These are phyloP conservation scores for Termitomyces titanicus DNA, from an alignment of 768 basidiomycete genomes.

Conservation along the genomic window DNA sequence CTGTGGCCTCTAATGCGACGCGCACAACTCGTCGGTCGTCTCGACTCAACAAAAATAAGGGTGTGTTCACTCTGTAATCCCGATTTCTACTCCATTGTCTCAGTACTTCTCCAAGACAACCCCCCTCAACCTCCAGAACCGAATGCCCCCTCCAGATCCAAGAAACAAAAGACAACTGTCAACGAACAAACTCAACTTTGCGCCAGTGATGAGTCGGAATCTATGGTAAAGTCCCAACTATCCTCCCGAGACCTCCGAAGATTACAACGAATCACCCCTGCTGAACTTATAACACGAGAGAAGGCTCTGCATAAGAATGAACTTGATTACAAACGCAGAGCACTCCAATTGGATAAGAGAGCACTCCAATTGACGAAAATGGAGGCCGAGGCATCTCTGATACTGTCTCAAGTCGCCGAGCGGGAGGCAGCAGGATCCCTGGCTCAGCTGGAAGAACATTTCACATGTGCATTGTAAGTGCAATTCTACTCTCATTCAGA, in stretches of 20 bases:
- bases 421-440: constrained; percentile 40
- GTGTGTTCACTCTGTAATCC: neutral
- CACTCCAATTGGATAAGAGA: constrained; percentile 38
- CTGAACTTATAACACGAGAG: constrained; percentile 37
- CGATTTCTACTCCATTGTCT: neutral
- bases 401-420: constrained; percentile 39
- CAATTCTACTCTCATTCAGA: neutral
- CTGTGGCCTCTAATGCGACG: constrained; percentile 4
- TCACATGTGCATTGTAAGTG: constrained; percentile 61
- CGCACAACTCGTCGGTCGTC: constrained; percentile 24
- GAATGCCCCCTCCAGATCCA: constrained; percentile 1
- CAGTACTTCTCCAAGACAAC: neutral
- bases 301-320: constrained; percentile 33
- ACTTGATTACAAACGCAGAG: constrained; percentile 33
- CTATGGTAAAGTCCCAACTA: constrained; percentile 12
- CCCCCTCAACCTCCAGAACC: constrained; percentile 3
- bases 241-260: constrained; percentile 26
- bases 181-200: neutral
- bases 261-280: constrained; percentile 35
- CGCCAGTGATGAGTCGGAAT: constrained; percentile 3
- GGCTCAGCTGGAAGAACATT: constrained; percentile 56
- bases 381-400: constrained; percentile 37
- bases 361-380: constrained; percentile 31
- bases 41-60: constrained; percentile 22
- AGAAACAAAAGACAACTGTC: constrained; percentile 8